Evolutionary conservation across 2,329 filamentous ascomycete species (phyloP), one percentile per base, ranked within the genome.

Genomic region (Fusarium denticulatum): DNA sequence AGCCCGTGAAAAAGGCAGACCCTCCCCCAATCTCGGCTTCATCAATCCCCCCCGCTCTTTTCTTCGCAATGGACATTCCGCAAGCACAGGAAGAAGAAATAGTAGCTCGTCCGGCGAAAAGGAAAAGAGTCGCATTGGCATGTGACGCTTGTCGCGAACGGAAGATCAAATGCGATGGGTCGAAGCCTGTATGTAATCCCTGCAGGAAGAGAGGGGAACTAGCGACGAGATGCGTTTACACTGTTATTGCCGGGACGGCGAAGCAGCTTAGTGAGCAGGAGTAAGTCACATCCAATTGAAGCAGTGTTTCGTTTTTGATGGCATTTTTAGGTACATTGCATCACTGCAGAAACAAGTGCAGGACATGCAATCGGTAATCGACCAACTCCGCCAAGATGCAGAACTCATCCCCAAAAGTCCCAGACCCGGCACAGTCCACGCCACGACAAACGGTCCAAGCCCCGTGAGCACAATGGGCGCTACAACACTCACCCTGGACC

Each of bases 391-490:
- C 10, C 60, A 37, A 37, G 60, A 65, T 8, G 42, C 47, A 30
- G 13, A 46, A n/a, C 6, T 20, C 30, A 22, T 5, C 0, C 39
- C 42, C 3, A 37, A 39, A 1, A 66, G 60, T 15, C 63, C 63
- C 12, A 55, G 42, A 6, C 32, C 43, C 4, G 36, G 18, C 1
- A 30, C 26, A 13, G 20, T 49, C 16, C 55, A 36, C 8, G 11
- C 22, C 6, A 24, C n/a, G 2, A 2, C 32, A n/a, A 39, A 28
- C 18, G 36, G 60, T 1, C 64, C 64, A 7, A 67, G 64, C 10
- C 64, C 64, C 14, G 45, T 67, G 11, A 67, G 64, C 5, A 64
- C 53, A 6, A 67, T 67, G 64, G 64, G 64, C 16, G 64, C 64
- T 3, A 66, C 64, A 6, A 60, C 52, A 1, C 52, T 50, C 14